These are phyloP conservation scores for Striga asiatica DNA, from an alignment of 257 asterid species.

Conservation along the genomic window DNA sequence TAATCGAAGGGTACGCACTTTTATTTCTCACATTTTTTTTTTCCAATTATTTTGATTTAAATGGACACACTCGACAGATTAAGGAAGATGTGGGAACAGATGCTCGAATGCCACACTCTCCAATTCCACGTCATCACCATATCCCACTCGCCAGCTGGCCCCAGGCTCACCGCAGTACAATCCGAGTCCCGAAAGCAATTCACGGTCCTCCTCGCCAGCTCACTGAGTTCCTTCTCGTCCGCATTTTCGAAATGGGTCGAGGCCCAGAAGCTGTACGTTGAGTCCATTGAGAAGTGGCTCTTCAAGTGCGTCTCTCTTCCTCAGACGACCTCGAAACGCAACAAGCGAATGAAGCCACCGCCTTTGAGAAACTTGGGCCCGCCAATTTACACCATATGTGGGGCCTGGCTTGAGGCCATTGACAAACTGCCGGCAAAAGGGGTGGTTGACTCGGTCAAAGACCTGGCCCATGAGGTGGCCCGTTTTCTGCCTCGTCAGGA, in stretches of 20 bases:
- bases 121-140: conserved; percentile 68
- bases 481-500: conserved; percentile 71
- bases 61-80: conserved; percentile 32
- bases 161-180: conserved; percentile 34
- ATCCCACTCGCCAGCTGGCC: conserved; percentile 45
- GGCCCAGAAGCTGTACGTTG: conserved; percentile 67
- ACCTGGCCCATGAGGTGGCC: conserved; percentile 55
- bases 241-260: conserved; percentile 71
- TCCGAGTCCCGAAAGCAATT: conserved; percentile 51
- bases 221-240: conserved; percentile 41
- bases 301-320: conserved; percentile 51
- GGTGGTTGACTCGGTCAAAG: conserved; percentile 59
- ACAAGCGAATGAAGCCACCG: conserved; percentile 39
- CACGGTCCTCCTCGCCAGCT: conserved; percentile 42
- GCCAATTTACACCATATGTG: conserved; percentile 76
- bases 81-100: conserved; percentile 84
- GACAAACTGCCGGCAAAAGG: conserved; percentile 42
- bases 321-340: conserved; percentile 51
- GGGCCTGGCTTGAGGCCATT: conserved; percentile 64
- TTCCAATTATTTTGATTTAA: not conserved
- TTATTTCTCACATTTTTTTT: conserved; percentile 6
- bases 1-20: conserved; percentile 79
- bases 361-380: conserved; percentile 64
- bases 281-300: conserved; percentile 80
- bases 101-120: conserved; percentile 75